These are phyloP conservation scores for Canariomyces notabilis DNA, from an alignment of 2,329 filamentous ascomycete genomes.

Conservation along the genomic window DNA sequence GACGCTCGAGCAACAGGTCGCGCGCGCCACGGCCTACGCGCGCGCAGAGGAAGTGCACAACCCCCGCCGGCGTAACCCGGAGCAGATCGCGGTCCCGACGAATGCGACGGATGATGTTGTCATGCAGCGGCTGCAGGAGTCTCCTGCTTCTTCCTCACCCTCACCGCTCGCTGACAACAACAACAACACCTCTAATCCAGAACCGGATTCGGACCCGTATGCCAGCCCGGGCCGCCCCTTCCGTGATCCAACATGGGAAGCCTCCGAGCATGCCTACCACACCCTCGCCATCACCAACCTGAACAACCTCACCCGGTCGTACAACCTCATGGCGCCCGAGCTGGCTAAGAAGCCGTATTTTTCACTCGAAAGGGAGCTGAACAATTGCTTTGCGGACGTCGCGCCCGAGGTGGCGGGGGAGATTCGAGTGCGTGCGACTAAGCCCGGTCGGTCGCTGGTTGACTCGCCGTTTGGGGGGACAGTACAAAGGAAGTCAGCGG, in stretches of 20 bases:
- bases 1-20: slow-evolving; percentile 66
- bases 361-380: slow-evolving; percentile 74
- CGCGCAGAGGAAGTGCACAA: slow-evolving; percentile 65
- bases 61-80: slow-evolving; percentile 44
- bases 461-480: slow-evolving; percentile 24
- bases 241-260: slow-evolving; percentile 72
- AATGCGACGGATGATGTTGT: slow-evolving; percentile 47
- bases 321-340: slow-evolving; percentile 91
- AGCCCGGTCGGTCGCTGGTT: slow-evolving; percentile 37
- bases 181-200: slow-evolving; percentile 1
- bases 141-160: background rate
- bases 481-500: background rate
- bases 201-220: slow-evolving; percentile 17
- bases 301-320: slow-evolving; percentile 75
- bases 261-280: slow-evolving; percentile 68
- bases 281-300: slow-evolving; percentile 70
- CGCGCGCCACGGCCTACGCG: slow-evolving; percentile 67
- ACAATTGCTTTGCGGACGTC: slow-evolving; percentile 77
- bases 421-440: slow-evolving; percentile 63
- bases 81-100: slow-evolving; percentile 43
- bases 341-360: slow-evolving; percentile 93
- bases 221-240: slow-evolving; percentile 51
- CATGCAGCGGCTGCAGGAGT: slow-evolving; percentile 36
- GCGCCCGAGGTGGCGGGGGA: slow-evolving; percentile 69
- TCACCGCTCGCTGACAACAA: background rate